These are phyloP conservation scores for Coix lacrymajobi DNA, from an alignment of 176 grass and related monocot species.

Conservation along the genomic window DNA sequence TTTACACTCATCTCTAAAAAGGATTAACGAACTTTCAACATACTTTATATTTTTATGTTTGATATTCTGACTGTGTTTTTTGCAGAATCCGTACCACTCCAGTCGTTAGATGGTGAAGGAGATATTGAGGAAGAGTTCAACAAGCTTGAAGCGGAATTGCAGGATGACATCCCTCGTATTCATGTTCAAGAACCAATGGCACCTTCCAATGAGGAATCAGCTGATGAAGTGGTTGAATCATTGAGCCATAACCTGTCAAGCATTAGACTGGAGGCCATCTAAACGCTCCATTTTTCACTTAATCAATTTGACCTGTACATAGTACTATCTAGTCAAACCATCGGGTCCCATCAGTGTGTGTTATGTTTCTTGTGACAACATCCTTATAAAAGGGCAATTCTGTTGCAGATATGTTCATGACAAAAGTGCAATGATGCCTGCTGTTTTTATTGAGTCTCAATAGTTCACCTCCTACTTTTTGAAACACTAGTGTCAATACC, in stretches of 20 bases:
- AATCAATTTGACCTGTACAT: constrained; percentile 22
- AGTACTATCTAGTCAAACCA: background rate
- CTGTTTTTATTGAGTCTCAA: background rate
- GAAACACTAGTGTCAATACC: background rate
- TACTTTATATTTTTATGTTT: background rate
- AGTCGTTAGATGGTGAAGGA: constrained; percentile 41
- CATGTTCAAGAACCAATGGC: constrained; percentile 30
- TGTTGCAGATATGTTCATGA: constrained; percentile 9
- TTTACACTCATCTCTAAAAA: background rate
- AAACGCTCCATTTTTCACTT: constrained; percentile 20
- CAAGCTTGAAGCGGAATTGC: constrained; percentile 68
- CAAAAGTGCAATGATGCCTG: background rate
- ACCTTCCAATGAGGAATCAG: constrained; percentile 10
- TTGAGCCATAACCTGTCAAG: constrained; percentile 59
- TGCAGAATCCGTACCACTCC: constrained; percentile 54
- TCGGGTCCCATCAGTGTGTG: background rate
- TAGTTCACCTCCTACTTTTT: background rate
- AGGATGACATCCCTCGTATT: constrained; percentile 24
- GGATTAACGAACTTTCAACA: background rate
- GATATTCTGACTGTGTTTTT: constrained; percentile 12
- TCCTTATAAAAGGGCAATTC: background rate
- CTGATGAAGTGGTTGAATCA: constrained; percentile 43
- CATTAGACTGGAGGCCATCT: constrained; percentile 60
- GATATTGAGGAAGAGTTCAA: constrained; percentile 78
- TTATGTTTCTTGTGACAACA: constrained; percentile 22